Base-by-base conservation (phyloP, 148 eudicot species). In the Camellia japonica region DNA sequence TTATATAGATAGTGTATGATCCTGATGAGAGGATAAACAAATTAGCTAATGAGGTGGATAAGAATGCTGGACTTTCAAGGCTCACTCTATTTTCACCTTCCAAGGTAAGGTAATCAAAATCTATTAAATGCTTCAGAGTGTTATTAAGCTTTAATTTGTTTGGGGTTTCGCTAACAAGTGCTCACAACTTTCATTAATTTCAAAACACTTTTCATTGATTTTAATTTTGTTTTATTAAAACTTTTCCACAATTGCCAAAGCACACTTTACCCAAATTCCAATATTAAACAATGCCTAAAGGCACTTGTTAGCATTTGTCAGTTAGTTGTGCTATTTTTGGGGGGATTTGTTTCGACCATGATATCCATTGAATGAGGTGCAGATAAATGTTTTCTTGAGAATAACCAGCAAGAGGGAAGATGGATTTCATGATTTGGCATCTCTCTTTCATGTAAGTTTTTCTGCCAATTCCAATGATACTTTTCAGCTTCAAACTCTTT, bases 401-500 rank as follows among this genome's bases (percentile, higher is more conserved):
- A 96, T 96, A 83, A 96, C 98, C 41, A 71, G 88, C 71, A 92
- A 94, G 83, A 92, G 99, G 87, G 92, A 89, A 71, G 99, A 96
- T 89, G 99, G 99, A 10, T 96, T 82, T 89, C 99, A 96, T 89
- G 97, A 96, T 80, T 87, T 96, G 90, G 99, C 99, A 54, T 96
- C 99, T 77, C 89, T 96, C 80, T 96, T 96, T 74, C 99, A 96
- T 89, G 98, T 96, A 84, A 89, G 94, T 83, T 72, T 61, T 61
- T 30, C 38, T 30, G 38, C 38, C 38, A 30, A 30, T 30, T 76
- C 62, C 41, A 19, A 30, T 78, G 0, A 0, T 68, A 67, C 5
- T 54, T 73, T n/a, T 16, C 46, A 14, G 71, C 60, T 77, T 20
- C 15, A 15, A 23, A 49, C 18, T 51, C 3, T 44, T 15, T 41